A percentile compares a stretch with the other conserved stretches of the same genome.
These are phyloP conservation scores for Pseudomassariella vexata DNA, from an alignment of 2,329 filamentous ascomycete genomes.

Conservation along the genomic window DNA sequence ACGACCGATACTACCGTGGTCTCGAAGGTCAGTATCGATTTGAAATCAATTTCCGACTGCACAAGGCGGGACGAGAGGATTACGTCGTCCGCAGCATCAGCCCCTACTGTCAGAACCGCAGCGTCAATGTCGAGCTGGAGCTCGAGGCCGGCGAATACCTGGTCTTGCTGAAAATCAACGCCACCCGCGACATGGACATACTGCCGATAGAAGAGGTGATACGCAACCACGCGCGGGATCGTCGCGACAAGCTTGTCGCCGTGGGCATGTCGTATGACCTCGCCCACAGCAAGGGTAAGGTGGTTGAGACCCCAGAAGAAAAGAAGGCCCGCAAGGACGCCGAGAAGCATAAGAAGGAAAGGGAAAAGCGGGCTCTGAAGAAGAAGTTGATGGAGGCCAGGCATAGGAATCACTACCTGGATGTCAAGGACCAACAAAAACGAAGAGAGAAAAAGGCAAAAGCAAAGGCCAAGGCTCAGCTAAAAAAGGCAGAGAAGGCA, in stretches of 20 bases:
- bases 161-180: conserved; percentile 69
- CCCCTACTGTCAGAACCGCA: conserved; percentile 60
- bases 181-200: conserved; percentile 48
- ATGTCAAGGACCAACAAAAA: conserved; percentile 36
- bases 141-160: conserved; percentile 71
- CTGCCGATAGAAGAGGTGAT: conserved; percentile 61
- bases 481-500: conserved; percentile 22
- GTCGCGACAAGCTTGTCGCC: conserved; percentile 66
- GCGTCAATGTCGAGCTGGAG: conserved; percentile 70
- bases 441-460: conserved; percentile 30
- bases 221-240: conserved; percentile 52
- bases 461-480: conserved; percentile 29
- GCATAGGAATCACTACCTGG: conserved; percentile 16
- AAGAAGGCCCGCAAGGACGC: conserved; percentile 39
- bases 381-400: conserved; percentile 31
- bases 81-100: conserved; percentile 50
- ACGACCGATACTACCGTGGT: conserved; percentile 51
- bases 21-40: conserved; percentile 52
- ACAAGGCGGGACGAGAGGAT: conserved; percentile 42
- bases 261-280: conserved; percentile 68
- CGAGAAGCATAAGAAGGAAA: conserved; percentile 35
- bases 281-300: conserved; percentile 59
- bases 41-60: conserved; percentile 47
- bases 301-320: conserved; percentile 42
- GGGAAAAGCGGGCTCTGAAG: conserved; percentile 30